A percentile compares a stretch with the other conserved stretches of the same genome.
phyloP scores from a whole-genome alignment of 352 stramenopile genomes.

The Phytopythium vexans region DNA sequence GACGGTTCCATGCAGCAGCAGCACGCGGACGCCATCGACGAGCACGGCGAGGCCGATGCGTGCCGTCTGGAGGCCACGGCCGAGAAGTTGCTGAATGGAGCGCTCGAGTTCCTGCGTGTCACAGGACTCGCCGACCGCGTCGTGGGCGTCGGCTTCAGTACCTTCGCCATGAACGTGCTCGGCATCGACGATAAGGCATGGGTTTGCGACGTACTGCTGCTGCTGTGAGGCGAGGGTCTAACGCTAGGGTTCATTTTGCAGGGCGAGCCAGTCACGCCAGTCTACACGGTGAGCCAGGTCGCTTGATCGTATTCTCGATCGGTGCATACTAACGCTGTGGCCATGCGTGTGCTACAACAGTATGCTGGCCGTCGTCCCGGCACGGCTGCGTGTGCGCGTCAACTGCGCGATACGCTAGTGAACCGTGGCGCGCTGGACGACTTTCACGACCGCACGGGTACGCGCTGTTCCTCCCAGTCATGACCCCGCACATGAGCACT shows the following conservation, averaged over 20 bases:
- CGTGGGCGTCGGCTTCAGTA: constrained; percentile 87
- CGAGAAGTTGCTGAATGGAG: constrained; percentile 46
- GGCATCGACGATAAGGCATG: constrained; percentile 65
- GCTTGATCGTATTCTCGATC: too few relatives aligned
- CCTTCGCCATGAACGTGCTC: constrained; percentile 94
- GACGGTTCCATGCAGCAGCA: constrained; percentile 66
- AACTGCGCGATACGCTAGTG: constrained; percentile 42
- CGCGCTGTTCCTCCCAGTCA: not conserved
- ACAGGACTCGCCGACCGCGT: constrained; percentile 41
- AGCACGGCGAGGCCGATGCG: constrained; percentile 57
- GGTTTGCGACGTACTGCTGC: not conserved
- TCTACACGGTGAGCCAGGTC: constrained; percentile 57
- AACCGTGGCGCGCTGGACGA: constrained; percentile 41
- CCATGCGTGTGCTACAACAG: constrained; percentile 9
- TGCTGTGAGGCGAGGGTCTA: not conserved
- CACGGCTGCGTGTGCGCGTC: constrained; percentile 43
- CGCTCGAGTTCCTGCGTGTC: constrained; percentile 47
- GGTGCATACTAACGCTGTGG: too few relatives aligned
- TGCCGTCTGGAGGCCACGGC: constrained; percentile 35
- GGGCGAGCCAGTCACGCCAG: constrained; percentile 65
- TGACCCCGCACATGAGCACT: not conserved
- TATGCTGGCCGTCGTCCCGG: constrained; percentile 55
- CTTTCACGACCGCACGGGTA: constrained; percentile 68
- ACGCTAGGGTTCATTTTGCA: constrained; percentile 1
- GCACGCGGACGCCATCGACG: constrained; percentile 39